Evolutionary conservation across 306 rosid genomes (phyloP).

Genomic region (Castanospermum australe): DNA sequence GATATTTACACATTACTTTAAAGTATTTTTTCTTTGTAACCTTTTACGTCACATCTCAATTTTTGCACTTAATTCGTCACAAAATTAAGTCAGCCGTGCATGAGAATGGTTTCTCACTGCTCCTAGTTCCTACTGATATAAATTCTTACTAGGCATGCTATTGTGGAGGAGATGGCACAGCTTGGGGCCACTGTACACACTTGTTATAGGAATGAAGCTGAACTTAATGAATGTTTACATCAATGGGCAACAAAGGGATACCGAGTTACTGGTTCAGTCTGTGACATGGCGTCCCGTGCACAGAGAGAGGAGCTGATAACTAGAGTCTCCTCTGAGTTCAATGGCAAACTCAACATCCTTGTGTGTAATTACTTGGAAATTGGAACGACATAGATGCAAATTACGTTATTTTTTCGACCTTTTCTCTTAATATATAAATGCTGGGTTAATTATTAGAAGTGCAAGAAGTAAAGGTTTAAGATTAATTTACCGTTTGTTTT

Average conservation of each 20-base stretch:
- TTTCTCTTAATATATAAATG: too few species aligned
- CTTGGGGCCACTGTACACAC: not conserved
- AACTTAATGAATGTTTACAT: not conserved
- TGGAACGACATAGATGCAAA: not conserved
- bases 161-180: slow-evolving; percentile 24
- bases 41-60: too few species aligned
- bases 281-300: not conserved
- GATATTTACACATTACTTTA: too few species aligned
- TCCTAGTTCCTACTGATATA: not conserved
- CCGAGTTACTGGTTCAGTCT: slow-evolving; percentile 14
- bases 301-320: slow-evolving; percentile 8
- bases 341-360: slow-evolving; percentile 27
- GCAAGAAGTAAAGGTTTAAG: too few species aligned
- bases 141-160: not conserved
- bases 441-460: too few species aligned
- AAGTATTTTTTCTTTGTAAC: not conserved
- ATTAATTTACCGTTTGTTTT: too few species aligned
- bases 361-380: not conserved
- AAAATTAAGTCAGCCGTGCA: too few species aligned
- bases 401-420: too few species aligned
- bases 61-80: too few species aligned
- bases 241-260: slow-evolving; percentile 18
- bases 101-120: not conserved
- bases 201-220: slow-evolving; percentile 18
- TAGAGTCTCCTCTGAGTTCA: not conserved